A percentile compares a stretch with the other conserved stretches of the same genome.
These are phyloP conservation scores for Sequoia sempervirens DNA, from an alignment of 75 land plant species.

Conservation along the genomic window DNA sequence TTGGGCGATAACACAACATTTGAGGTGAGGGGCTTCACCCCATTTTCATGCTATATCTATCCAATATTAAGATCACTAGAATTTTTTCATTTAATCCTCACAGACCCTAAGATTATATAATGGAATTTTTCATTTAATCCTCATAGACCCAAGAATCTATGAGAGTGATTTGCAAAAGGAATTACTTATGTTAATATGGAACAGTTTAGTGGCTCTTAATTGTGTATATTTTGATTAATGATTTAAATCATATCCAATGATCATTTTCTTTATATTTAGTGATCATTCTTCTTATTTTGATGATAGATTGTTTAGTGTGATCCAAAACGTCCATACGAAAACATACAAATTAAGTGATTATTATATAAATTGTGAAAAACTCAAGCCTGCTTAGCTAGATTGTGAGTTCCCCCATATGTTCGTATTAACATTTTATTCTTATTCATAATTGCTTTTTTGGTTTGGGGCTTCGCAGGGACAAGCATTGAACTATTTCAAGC, in stretches of 20 bases:
- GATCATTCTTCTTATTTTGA: too few species aligned
- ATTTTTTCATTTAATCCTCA: not conserved
- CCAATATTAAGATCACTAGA: not conserved
- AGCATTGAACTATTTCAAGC: conserved; percentile 7
- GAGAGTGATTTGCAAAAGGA: not conserved
- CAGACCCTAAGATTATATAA: too few species aligned
- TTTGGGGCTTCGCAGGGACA: not conserved
- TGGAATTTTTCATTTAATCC: not conserved
- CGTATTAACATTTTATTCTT: not conserved
- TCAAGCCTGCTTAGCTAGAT: too few species aligned
- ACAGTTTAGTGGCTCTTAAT: too few species aligned
- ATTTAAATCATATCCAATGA: too few species aligned
- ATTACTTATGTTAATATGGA: too few species aligned
- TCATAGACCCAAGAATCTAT: not conserved
- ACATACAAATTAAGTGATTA: too few species aligned
- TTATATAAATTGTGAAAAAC: too few species aligned
- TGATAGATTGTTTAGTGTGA: too few species aligned
- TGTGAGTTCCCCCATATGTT: not conserved
- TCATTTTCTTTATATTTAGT: too few species aligned
- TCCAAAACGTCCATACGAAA: too few species aligned
- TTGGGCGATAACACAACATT: conserved; percentile 1
- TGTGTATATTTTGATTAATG: too few species aligned
- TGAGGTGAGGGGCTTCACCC: not conserved
- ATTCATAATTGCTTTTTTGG: not conserved
- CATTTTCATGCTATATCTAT: not conserved